Percentiles rank a stretch among this genome's conserved stretches.
Evolutionary conservation across 2,329 filamentous ascomycete genomes (phyloP).

Genomic region (Aspergillus neoniger): DNA sequence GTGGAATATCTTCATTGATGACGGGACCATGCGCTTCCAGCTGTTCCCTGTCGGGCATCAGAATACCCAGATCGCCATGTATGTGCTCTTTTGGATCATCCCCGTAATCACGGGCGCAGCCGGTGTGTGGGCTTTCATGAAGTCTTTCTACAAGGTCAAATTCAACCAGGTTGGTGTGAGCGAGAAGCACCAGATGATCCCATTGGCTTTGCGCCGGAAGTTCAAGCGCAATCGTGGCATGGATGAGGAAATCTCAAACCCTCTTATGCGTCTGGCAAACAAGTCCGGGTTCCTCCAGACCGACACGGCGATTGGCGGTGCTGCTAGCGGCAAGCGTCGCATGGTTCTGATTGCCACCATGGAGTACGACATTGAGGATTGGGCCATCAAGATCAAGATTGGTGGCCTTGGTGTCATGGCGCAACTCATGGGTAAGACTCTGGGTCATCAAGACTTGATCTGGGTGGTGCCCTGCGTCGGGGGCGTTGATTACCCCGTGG

Average conservation of each 20-base stretch:
- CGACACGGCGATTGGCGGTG: slow-evolving; percentile 32
- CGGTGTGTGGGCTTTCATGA: slow-evolving; percentile 59
- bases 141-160: slow-evolving; percentile 63
- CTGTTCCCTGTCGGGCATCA: slow-evolving; percentile 56
- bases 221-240: not conserved
- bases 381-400: slow-evolving; percentile 70
- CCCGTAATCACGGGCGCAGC: slow-evolving; percentile 53
- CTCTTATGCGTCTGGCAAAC: slow-evolving; percentile 34
- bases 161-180: slow-evolving; percentile 60
- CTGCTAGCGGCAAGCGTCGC: slow-evolving; percentile 38
- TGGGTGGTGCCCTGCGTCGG: slow-evolving; percentile 64
- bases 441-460: slow-evolving; percentile 64
- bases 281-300: slow-evolving; percentile 38
- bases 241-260: slow-evolving; percentile 17
- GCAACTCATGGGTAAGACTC: slow-evolving; percentile 65
- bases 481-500: slow-evolving; percentile 64
- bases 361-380: slow-evolving; percentile 71
- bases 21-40: slow-evolving; percentile 56
- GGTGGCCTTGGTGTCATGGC: slow-evolving; percentile 70
- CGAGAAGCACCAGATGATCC: slow-evolving; percentile 39
- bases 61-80: slow-evolving; percentile 56
- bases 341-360: slow-evolving; percentile 68
- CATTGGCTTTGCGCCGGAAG: slow-evolving; percentile 10
- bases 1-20: slow-evolving; percentile 58
- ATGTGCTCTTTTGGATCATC: slow-evolving; percentile 54